Base-by-base conservation (phyloP, 176 grass and related monocot species). In the Tillandsia leiboldiana region DNA sequence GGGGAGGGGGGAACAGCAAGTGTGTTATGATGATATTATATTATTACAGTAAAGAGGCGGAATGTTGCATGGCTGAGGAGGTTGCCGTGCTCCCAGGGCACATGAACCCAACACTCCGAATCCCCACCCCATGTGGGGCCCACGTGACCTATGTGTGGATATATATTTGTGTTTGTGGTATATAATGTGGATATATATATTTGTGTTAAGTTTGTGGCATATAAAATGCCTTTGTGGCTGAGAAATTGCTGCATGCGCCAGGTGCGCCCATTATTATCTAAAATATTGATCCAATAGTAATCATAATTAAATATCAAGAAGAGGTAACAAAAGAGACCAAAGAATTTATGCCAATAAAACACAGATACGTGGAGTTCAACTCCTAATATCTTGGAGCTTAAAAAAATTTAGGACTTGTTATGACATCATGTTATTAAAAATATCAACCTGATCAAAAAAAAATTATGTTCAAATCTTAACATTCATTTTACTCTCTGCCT, bases 21-120 rank as follows among this genome's bases (percentile, higher is more conserved):
- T 29, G 28, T 29, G 28, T 29, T 1, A 29, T 29, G 28, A 29
- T 29, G 28, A 29, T 29, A 29, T 29, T 29, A 29, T 29, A 29
- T 29, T 29, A 29, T 29, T 29, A 29, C 28, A 29, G 49, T 42
- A 54, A 23, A 49, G 53, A 51, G 53, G 26, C 47, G 62, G 56
- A 71, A 79, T 73, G 74, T 76, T 20, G 20, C 20, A 20, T 52
- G 51, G 67, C 82, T 62, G 51, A 63, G 67, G 51, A 26, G 61
- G n/a, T 80, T 85, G 77, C 76, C 67, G 33, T 70, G 69, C 66
- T 10, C 51, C 59, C 67, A 64, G 82, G 83, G 77, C 77, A 54
- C 77, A 85, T 54, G 67, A 57, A 33, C 72, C 83, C 7, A 80
- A 80, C 83, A 85, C 58, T 71, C 42, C 13, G 33, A 29, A 29